phyloP scores from a whole-genome alignment of 495 filamentous ascomycete species.

The Friedmanniomyces simplex region DNA sequence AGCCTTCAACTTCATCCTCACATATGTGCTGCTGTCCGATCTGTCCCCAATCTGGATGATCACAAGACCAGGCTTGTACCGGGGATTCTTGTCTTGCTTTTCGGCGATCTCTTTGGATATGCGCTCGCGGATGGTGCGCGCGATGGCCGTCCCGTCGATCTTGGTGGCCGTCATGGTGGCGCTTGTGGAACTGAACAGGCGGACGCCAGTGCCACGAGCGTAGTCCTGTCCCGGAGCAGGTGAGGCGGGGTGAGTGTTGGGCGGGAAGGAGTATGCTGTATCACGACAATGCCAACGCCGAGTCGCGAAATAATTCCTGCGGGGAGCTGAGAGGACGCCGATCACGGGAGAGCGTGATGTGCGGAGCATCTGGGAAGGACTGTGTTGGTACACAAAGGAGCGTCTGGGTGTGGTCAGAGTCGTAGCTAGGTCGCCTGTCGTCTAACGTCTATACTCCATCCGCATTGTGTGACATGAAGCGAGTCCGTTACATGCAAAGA shows the following conservation, averaged over 20 bases:
- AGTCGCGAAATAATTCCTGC: background rate
- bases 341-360: background rate
- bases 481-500: too few species aligned
- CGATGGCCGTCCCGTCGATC: constrained; percentile 93
- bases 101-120: constrained; percentile 69
- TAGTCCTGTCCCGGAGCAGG: background rate
- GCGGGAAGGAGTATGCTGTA: background rate
- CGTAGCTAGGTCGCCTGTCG: too few species aligned
- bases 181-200: constrained; percentile 41
- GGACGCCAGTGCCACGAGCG: background rate
- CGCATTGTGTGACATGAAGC: too few species aligned
- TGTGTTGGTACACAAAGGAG: too few species aligned
- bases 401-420: too few species aligned
- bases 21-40: constrained; percentile 95
- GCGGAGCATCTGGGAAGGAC: too few species aligned
- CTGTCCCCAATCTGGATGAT: constrained; percentile 93
- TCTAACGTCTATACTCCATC: too few species aligned
- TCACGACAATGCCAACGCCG: background rate
- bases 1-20: constrained; percentile 98
- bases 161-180: constrained; percentile 70
- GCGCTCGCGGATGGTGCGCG: constrained; percentile 71
- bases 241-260: background rate
- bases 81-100: constrained; percentile 67
- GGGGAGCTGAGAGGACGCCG: background rate
- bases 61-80: constrained; percentile 77